phyloP scores from a whole-genome alignment of 2,329 filamentous ascomycete genomes.

The Nigrograna mackinnonii region DNA sequence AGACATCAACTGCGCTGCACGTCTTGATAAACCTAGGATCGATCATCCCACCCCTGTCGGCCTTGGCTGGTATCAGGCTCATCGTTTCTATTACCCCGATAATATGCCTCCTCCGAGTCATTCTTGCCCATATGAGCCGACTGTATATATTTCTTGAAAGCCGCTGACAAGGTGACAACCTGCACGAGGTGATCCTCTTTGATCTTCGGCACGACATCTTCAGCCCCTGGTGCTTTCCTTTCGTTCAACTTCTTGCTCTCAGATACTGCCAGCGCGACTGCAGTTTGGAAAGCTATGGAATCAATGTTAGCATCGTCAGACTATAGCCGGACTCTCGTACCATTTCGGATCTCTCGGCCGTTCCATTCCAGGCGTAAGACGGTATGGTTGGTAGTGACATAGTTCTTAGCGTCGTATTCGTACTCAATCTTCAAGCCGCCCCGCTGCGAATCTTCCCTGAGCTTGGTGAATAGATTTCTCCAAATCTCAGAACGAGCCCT shows the following conservation, averaged over 20 bases:
- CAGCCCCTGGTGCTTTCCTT: not conserved
- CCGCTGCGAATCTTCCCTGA: conserved; percentile 11
- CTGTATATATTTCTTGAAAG: conserved; percentile 3
- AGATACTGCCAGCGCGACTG: not conserved
- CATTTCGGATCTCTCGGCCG: too few species aligned
- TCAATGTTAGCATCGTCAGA: too few species aligned
- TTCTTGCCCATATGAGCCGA: not conserved
- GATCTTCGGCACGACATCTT: not conserved
- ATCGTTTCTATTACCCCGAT: not conserved
- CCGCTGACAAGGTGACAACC: not conserved
- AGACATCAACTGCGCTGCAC: too few species aligned
- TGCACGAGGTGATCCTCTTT: not conserved
- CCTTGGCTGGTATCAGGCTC: too few species aligned
- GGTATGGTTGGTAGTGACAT: too few species aligned
- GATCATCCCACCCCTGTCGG: too few species aligned
- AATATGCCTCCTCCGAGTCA: not conserved
- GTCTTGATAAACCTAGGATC: too few species aligned
- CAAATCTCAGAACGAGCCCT: conserved; percentile 42
- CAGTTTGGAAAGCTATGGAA: not conserved
- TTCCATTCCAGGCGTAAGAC: too few species aligned
- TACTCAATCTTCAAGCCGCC: conserved; percentile 4
- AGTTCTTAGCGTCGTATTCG: conserved; percentile 4
- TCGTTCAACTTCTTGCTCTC: not conserved
- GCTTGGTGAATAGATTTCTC: conserved; percentile 22
- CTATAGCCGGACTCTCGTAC: too few species aligned